Conservation (phyloP, 176 grass and related monocot species). For the Cenchrus americanus region DNA sequence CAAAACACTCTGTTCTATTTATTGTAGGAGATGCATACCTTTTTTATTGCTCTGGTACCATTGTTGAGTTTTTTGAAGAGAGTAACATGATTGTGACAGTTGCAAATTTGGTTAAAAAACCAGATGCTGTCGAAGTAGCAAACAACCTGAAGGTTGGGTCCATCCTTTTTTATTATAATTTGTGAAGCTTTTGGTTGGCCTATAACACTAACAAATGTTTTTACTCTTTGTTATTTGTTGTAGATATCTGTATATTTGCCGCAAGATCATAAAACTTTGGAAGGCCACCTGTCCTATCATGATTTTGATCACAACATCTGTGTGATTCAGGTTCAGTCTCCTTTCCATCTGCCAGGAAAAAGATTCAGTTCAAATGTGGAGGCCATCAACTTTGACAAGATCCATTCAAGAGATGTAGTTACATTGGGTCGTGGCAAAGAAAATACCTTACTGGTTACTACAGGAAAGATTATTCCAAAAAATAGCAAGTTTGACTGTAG, state of each 20-base stretch:
- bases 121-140: not conserved
- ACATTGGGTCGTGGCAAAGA: constrained; percentile 5
- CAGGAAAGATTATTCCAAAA: constrained; percentile 30
- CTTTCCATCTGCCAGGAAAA: not conserved
- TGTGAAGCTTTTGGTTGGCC: not conserved
- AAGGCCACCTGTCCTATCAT: not conserved
- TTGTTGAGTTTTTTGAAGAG: not conserved
- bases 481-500: not conserved
- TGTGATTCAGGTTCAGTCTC: not conserved
- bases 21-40: not conserved
- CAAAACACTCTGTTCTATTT: not conserved
- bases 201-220: not conserved
- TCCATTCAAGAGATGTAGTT: not conserved
- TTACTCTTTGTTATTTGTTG: not conserved
- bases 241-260: constrained; percentile 16
- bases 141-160: not conserved
- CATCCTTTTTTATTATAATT: constrained; percentile 9
- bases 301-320: constrained; percentile 21
- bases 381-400: constrained; percentile 2
- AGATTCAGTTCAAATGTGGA: not conserved
- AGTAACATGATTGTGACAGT: constrained; percentile 10
- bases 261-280: not conserved
- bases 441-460: not conserved
- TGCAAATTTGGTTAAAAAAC: constrained; percentile 22
- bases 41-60: constrained; percentile 11